Evolutionary conservation across 176 grass and related monocot genomes (phyloP).

Genomic region (Saccharum spontaneum): DNA sequence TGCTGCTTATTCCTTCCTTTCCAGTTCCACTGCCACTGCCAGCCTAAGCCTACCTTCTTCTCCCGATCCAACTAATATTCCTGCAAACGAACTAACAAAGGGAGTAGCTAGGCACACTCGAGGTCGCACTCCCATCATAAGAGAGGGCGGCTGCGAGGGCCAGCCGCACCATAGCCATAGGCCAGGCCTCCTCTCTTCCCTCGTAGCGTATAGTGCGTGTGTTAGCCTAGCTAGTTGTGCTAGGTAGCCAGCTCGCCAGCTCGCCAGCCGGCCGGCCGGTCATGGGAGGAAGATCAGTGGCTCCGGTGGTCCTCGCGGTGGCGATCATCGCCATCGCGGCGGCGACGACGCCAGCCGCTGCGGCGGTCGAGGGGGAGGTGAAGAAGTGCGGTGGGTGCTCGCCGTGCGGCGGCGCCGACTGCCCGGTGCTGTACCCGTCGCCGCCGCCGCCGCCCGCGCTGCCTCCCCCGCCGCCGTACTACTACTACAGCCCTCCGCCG

Average conservation of each 20-base stretch:
- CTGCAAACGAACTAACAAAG: not conserved
- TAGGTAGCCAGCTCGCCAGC: not conserved
- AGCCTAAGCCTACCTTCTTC: not conserved
- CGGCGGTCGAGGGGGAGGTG: not conserved
- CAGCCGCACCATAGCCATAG: slow-evolving; percentile 3
- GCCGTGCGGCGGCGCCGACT: slow-evolving; percentile 31
- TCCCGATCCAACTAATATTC: slow-evolving; percentile 36
- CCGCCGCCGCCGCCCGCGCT: slow-evolving; percentile 33
- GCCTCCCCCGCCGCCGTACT: slow-evolving; percentile 41
- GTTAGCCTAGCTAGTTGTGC: not conserved
- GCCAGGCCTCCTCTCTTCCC: not conserved
- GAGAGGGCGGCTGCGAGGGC: not conserved
- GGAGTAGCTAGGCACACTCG: not conserved
- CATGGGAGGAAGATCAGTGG: not conserved
- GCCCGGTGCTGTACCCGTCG: slow-evolving; percentile 36
- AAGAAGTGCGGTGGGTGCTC: slow-evolving; percentile 50
- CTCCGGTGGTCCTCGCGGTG: no score
- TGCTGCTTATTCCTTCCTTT: not conserved
- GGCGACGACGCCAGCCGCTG: not conserved
- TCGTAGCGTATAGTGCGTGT: not conserved
- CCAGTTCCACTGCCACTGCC: not conserved
- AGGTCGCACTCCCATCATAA: slow-evolving; percentile 29
- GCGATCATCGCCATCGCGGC: not conserved
- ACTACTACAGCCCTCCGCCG: slow-evolving; percentile 62
- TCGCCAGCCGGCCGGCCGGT: not conserved